Percentiles rank a stretch among this genome's conserved stretches.
phyloP scores from a whole-genome alignment of 1,139 yeast genomes.

The Taphrina betulina region DNA sequence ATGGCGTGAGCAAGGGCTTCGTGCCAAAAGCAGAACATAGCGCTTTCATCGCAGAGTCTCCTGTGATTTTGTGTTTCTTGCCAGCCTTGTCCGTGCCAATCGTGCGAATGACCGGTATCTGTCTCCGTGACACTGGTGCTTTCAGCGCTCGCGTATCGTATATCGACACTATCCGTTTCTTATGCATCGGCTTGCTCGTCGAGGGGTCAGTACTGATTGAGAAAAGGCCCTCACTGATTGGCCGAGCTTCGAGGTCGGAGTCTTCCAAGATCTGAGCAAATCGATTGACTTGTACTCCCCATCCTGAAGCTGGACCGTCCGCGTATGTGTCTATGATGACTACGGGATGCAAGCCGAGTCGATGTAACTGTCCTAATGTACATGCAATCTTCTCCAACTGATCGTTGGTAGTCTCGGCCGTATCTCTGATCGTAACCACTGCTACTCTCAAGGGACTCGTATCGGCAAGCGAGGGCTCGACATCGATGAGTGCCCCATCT shows the following conservation, averaged over 20 bases:
- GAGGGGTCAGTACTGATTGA: neutral
- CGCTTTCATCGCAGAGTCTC: conserved; percentile 46
- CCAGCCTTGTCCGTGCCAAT: conserved; percentile 44
- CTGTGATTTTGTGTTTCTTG: conserved; percentile 46
- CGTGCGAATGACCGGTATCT: conserved; percentile 17
- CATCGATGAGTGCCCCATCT: conserved; percentile 11
- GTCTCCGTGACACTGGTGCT: conserved; percentile 29
- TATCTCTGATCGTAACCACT: conserved; percentile 51
- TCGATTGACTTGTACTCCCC: conserved; percentile 33
- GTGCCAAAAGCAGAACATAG: conserved; percentile 43
- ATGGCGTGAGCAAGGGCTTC: neutral
- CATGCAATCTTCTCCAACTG: conserved; percentile 52
- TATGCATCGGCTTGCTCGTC: conserved; percentile 37
- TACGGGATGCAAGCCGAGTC: conserved; percentile 53
- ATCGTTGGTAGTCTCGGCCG: conserved; percentile 44
- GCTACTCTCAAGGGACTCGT: conserved; percentile 48
- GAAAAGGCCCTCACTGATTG: conserved; percentile 37
- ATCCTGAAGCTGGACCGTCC: conserved; percentile 33
- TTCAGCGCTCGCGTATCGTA: conserved; percentile 26
- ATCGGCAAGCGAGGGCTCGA: conserved; percentile 41
- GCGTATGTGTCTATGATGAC: conserved; percentile 43
- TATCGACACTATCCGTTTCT: conserved; percentile 38
- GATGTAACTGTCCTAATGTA: conserved; percentile 52
- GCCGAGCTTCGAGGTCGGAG: conserved; percentile 38
- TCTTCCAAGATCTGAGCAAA: conserved; percentile 18